Evolutionary conservation across 345 rosid species (phyloP).

Genomic region (Syzygium oleosum): DNA sequence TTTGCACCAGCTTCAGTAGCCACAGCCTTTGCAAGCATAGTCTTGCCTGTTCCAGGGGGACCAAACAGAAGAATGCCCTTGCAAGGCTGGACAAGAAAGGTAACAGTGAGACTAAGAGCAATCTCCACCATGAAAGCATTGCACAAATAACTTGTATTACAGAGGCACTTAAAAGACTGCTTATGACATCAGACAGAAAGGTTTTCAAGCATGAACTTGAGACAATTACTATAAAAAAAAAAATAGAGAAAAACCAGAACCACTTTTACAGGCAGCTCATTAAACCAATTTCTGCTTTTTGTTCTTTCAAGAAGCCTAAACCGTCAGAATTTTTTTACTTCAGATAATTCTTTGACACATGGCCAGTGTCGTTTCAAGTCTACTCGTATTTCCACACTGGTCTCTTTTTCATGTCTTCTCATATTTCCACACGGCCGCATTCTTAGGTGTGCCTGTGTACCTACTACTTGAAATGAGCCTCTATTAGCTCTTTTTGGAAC

Average conservation of each 20-base stretch:
- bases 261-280: not conserved
- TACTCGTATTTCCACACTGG: not conserved
- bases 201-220: not conserved
- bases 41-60: slow-evolving; percentile 96
- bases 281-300: not conserved
- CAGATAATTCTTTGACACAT: not conserved
- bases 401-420: not conserved
- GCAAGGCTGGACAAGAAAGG: slow-evolving; percentile 53
- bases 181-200: not conserved
- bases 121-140: not conserved
- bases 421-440: not conserved
- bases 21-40: slow-evolving; percentile 95
- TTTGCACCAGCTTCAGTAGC: slow-evolving; percentile 99
- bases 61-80: slow-evolving; percentile 91
- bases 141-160: not conserved
- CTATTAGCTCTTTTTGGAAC: not conserved
- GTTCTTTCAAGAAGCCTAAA: not conserved
- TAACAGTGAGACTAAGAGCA: not conserved
- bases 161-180: not conserved
- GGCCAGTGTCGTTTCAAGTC: not conserved
- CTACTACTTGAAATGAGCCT: not conserved
- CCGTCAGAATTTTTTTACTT: not conserved
- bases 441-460: not conserved
- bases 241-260: not conserved
- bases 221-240: not conserved